A percentile compares a stretch with the other conserved stretches of the same genome.
Evolutionary conservation across 306 rosid species (phyloP).

Genomic region (Oemleria cerasiformis): DNA sequence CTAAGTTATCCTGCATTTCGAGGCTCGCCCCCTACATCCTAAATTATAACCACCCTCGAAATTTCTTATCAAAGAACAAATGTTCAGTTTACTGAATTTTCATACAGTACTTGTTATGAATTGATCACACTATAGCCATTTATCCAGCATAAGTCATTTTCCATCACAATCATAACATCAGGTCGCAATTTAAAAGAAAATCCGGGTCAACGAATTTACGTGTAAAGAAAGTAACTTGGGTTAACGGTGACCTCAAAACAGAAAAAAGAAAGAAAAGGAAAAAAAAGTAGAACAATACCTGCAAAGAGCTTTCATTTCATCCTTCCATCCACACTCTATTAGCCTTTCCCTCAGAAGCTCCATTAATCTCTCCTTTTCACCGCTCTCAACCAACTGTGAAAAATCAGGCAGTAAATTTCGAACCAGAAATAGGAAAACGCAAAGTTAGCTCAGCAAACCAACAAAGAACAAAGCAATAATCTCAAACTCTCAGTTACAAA

Average conservation of each 20-base stretch:
- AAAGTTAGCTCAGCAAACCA: neutral
- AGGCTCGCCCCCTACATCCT: neutral
- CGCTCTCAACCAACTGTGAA: constrained; percentile 73
- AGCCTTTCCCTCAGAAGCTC: constrained; percentile 90
- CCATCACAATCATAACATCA: neutral
- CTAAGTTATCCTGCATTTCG: neutral
- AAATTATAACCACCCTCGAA: neutral
- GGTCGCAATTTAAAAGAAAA: neutral
- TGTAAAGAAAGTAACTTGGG: neutral
- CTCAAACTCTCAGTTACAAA: neutral
- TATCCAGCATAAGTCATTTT: neutral
- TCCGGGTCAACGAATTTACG: neutral
- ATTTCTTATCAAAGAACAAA: neutral
- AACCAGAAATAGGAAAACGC: neutral
- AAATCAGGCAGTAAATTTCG: constrained; percentile 7
- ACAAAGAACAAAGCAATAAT: neutral
- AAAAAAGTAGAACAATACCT: constrained; percentile 34
- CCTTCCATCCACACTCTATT: constrained; percentile 96
- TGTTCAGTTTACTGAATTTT: neutral
- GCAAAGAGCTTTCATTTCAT: constrained; percentile 92
- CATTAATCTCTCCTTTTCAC: constrained; percentile 82
- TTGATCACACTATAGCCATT: neutral
- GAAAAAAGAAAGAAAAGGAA: no score
- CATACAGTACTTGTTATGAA: neutral
- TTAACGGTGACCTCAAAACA: neutral